Evolutionary conservation across 1,139 yeast species (phyloP).

Genomic region (Taiozyma sp.): DNA sequence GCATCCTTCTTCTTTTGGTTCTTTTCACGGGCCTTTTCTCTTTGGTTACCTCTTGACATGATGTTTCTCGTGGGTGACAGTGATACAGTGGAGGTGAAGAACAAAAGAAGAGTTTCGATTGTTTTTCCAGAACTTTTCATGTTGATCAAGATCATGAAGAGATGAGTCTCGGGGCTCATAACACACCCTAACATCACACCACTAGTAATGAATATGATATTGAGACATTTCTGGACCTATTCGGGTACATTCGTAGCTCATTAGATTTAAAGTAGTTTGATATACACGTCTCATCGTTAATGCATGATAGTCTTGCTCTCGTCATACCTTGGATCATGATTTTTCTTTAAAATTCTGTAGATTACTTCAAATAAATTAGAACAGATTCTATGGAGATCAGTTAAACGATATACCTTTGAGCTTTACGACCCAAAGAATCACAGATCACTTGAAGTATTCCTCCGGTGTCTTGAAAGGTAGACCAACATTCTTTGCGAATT

Average conservation of each 20-base stretch:
- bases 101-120: not conserved
- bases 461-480: constrained; percentile 67
- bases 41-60: constrained; percentile 96
- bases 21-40: constrained; percentile 90
- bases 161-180: not conserved
- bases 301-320: too few species aligned
- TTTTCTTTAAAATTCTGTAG: not conserved
- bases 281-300: too few species aligned
- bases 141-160: too few species aligned
- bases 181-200: not conserved
- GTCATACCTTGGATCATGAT: not conserved
- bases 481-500: constrained; percentile 56
- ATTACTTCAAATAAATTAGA: too few species aligned
- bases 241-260: not conserved
- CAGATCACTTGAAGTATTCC: constrained; percentile 14
- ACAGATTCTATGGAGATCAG: too few species aligned
- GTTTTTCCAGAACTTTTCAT: not conserved
- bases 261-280: too few species aligned
- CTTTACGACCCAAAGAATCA: too few species aligned
- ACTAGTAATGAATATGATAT: too few species aligned
- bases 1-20: constrained; percentile 68
- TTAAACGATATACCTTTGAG: too few species aligned
- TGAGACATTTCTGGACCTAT: too few species aligned
- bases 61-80: not conserved
- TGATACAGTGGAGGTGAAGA: not conserved